Evolutionary conservation across 208 protist genomes (phyloP).

Genomic region (Trypanosoma conorhini): DNA sequence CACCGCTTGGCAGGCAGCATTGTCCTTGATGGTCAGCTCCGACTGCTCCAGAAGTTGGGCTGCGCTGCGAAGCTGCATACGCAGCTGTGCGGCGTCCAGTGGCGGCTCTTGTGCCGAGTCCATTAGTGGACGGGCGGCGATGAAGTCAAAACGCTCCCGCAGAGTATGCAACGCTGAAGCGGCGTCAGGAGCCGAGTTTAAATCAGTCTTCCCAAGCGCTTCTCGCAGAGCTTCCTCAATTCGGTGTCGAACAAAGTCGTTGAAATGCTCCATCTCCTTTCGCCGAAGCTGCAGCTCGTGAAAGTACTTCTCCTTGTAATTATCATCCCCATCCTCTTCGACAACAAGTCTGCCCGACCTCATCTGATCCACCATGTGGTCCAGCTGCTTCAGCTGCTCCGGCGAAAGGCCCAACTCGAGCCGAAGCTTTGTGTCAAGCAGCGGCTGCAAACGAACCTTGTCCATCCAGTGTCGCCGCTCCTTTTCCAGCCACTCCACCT

Average conservation of each 20-base stretch:
- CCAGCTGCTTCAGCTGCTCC: conserved; percentile 82
- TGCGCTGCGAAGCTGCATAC: conserved; percentile 44
- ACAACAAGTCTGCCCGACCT: conserved; percentile 58
- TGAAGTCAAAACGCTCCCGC: conserved; percentile 68
- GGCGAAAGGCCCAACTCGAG: conserved; percentile 80
- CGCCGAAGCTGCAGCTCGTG: conserved; percentile 59
- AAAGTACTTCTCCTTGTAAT: conserved; percentile 84
- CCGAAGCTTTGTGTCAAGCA: conserved; percentile 86
- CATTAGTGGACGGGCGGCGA: conserved; percentile 35
- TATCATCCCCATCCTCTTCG: conserved; percentile 56
- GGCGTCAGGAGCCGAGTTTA: conserved; percentile 31
- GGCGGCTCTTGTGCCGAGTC: conserved; percentile 25
- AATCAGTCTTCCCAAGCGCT: conserved; percentile 46
- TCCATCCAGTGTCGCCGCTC: conserved; percentile 91
- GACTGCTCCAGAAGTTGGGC: conserved; percentile 62
- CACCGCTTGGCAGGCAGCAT: conserved; percentile 35
- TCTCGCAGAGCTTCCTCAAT: conserved; percentile 67
- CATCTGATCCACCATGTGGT: conserved; percentile 87
- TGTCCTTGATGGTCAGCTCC: conserved; percentile 62
- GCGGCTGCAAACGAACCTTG: conserved; percentile 87
- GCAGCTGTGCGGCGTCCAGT: conserved; percentile 16
- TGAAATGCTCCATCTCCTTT: conserved; percentile 77
- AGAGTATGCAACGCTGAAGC: conserved; percentile 51
- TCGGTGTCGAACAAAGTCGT: conserved; percentile 66
- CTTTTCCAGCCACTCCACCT: conserved; percentile 88